A percentile compares a stretch with the other conserved stretches of the same genome.
Evolutionary conservation across 345 rosid genomes (phyloP).

Genomic region (Carallia brachiata): DNA sequence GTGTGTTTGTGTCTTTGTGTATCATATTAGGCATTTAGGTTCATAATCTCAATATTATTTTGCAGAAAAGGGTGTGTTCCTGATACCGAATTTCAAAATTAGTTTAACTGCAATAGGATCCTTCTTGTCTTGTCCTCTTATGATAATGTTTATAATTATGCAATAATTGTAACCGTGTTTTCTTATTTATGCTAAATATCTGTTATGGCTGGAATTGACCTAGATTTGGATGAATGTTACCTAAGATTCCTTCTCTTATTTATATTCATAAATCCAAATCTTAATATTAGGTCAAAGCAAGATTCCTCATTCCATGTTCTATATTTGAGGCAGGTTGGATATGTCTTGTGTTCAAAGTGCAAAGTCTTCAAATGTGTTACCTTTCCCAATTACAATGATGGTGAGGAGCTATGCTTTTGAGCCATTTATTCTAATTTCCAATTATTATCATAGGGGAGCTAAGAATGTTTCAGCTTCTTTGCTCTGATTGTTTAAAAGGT

Average conservation of each 20-base stretch:
- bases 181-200: not conserved
- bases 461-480: slow-evolving; percentile 10
- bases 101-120: no score
- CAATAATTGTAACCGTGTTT: no score
- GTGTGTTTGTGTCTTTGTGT: not conserved
- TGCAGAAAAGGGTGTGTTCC: not conserved
- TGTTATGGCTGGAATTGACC: not conserved
- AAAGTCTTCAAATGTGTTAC: slow-evolving; percentile 89
- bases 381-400: slow-evolving; percentile 62
- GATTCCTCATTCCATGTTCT: not conserved
- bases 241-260: not conserved
- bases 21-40: not conserved
- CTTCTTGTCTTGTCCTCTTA: no score
- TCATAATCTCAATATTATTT: not conserved
- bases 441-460: slow-evolving; percentile 3
- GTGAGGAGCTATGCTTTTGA: slow-evolving; percentile 43
- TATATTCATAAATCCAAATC: not conserved
- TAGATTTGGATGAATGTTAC: not conserved
- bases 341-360: slow-evolving; percentile 68
- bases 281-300: no score
- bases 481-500: slow-evolving; percentile 8
- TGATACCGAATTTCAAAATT: no score
- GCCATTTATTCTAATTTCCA: not conserved
- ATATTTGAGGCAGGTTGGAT: slow-evolving; percentile 56
- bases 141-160: no score